These are phyloP conservation scores for Candida peoriensis DNA, from an alignment of 805 yeast genomes.

Conservation along the genomic window DNA sequence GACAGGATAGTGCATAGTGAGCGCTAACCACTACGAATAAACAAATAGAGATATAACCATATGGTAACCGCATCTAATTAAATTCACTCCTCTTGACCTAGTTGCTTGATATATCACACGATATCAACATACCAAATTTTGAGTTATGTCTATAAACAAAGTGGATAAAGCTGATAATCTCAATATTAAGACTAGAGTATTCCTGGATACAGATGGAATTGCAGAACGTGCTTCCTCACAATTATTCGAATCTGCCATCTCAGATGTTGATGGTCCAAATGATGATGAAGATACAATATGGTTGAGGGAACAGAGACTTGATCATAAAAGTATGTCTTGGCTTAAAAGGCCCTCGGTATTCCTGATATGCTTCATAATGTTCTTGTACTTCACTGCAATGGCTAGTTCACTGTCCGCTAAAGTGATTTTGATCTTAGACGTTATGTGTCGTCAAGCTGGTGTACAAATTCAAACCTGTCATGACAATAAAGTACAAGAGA, in stretches of 20 bases:
- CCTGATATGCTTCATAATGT: constrained; percentile 40
- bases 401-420: constrained; percentile 37
- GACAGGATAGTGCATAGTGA: too few relatives aligned
- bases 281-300: constrained; percentile 40
- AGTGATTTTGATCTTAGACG: constrained; percentile 27
- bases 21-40: too few relatives aligned
- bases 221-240: constrained; percentile 3
- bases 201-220: constrained; percentile 1
- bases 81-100: too few relatives aligned
- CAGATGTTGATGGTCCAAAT: constrained; percentile 28
- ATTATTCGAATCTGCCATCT: constrained; percentile 36
- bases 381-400: constrained; percentile 38
- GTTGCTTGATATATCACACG: too few relatives aligned
- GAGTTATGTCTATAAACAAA: too few relatives aligned
- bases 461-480: constrained; percentile 28
- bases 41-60: too few relatives aligned
- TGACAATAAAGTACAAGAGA: constrained; percentile 35
- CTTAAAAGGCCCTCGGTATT: constrained; percentile 49
- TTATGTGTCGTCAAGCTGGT: constrained; percentile 25
- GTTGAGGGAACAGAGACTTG: constrained; percentile 42
- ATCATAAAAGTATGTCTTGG: constrained; percentile 45
- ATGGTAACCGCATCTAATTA: too few relatives aligned
- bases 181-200: too few relatives aligned
- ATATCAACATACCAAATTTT: too few relatives aligned
- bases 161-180: too few relatives aligned